Evolutionary conservation across 805 yeast species (phyloP).

Genomic region (Starmerella davenportii): DNA sequence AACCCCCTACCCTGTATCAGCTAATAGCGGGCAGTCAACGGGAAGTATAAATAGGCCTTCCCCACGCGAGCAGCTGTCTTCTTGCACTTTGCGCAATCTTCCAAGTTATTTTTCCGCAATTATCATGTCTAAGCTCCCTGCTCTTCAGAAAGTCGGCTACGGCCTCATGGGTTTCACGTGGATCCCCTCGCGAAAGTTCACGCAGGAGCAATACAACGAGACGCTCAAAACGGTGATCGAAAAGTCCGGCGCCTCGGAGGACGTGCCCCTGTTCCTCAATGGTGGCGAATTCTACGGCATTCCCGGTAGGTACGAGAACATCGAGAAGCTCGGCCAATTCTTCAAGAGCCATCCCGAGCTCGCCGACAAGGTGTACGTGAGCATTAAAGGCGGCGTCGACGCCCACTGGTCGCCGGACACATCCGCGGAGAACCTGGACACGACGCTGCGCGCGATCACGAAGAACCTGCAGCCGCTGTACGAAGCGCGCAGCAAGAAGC

Average conservation of each 20-base stretch:
- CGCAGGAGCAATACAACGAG: slow-evolving; percentile 35
- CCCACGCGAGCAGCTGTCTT: too few relatives aligned
- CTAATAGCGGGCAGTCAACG: too few relatives aligned
- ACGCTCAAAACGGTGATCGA: slow-evolving; percentile 37
- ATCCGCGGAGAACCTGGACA: slow-evolving; percentile 29
- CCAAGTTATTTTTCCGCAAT: background rate
- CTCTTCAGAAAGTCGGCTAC: slow-evolving; percentile 31
- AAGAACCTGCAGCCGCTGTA: slow-evolving; percentile 15
- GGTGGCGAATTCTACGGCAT: slow-evolving; percentile 67
- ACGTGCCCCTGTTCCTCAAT: slow-evolving; percentile 39
- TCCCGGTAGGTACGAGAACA: slow-evolving; percentile 30
- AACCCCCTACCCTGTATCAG: too few relatives aligned
- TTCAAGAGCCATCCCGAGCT: slow-evolving; percentile 39
- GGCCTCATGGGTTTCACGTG: slow-evolving; percentile 76
- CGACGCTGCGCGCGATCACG: slow-evolving; percentile 31
- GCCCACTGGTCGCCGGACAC: slow-evolving; percentile 32
- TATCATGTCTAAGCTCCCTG: background rate
- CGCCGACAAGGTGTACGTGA: slow-evolving; percentile 37
- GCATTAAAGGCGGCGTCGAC: slow-evolving; percentile 50
- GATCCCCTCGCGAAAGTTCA: slow-evolving; percentile 36
- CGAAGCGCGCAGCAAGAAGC: slow-evolving; percentile 11
- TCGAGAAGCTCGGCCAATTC: slow-evolving; percentile 40
- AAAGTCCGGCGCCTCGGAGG: slow-evolving; percentile 10
- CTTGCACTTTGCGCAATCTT: too few relatives aligned
- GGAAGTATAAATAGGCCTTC: too few relatives aligned